Conservation (phyloP, 2,329 filamentous ascomycete species). For the Alternaria burnsii region DNA sequence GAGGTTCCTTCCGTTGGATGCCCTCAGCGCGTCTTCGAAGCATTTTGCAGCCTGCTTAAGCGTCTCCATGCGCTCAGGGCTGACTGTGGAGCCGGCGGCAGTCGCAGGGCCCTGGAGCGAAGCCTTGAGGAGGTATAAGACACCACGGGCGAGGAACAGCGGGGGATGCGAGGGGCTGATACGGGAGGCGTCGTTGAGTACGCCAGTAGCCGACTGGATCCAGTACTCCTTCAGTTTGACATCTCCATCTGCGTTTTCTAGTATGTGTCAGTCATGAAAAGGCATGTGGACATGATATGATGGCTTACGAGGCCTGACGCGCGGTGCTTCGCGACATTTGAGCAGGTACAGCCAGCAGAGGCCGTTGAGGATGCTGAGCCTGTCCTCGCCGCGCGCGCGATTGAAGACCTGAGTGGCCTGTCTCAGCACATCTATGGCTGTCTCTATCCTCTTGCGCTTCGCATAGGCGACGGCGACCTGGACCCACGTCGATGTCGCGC, state of each 20-base stretch:
- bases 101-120: slow-evolving; percentile 82
- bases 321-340: slow-evolving; percentile 83
- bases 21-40: slow-evolving; percentile 91
- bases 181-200: slow-evolving; percentile 92
- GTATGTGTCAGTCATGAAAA: slow-evolving; percentile 1
- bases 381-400: slow-evolving; percentile 77
- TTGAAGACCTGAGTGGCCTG: slow-evolving; percentile 77
- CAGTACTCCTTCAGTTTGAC: slow-evolving; percentile 93
- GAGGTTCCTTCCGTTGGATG: slow-evolving; percentile 86
- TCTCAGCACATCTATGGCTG: slow-evolving; percentile 74
- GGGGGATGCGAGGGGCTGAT: slow-evolving; percentile 93
- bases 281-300: no score
- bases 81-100: slow-evolving; percentile 70
- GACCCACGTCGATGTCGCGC: slow-evolving; percentile 94
- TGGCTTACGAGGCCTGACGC: slow-evolving; percentile 64
- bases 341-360: slow-evolving; percentile 91
- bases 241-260: slow-evolving; percentile 66
- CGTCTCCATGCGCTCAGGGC: slow-evolving; percentile 76
- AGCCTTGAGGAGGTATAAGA: slow-evolving; percentile 85
- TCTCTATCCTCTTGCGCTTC: slow-evolving; percentile 92
- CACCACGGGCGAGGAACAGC: slow-evolving; percentile 88
- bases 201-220: slow-evolving; percentile 86
- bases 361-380: slow-evolving; percentile 82
- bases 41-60: slow-evolving; percentile 87
- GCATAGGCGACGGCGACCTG: slow-evolving; percentile 97